Conservation (phyloP, 176 grass and related monocot genomes). For the Paspalum vaginatum region DNA sequence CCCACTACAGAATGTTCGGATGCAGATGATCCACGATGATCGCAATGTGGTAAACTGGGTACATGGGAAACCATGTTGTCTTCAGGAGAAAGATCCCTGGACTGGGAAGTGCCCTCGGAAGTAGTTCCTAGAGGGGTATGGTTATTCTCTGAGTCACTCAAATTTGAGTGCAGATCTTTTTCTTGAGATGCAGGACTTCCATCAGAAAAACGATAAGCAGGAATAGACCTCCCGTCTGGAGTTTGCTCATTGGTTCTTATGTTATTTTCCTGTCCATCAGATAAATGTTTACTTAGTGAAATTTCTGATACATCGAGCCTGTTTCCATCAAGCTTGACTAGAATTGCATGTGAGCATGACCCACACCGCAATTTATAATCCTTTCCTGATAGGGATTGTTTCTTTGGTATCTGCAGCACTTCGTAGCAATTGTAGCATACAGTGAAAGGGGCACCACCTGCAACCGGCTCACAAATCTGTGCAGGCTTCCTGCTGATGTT, state of each 20-base stretch:
- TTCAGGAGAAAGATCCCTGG: constrained; percentile 49
- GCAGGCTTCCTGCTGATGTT: constrained; percentile 57
- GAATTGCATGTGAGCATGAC: constrained; percentile 76
- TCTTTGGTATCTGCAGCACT: constrained; percentile 76
- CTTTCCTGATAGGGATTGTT: constrained; percentile 47
- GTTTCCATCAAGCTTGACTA: constrained; percentile 68
- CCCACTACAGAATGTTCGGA: constrained; percentile 66
- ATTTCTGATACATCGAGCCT: constrained; percentile 55
- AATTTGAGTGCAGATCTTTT: constrained; percentile 56
- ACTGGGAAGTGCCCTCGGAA: constrained; percentile 46
- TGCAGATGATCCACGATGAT: constrained; percentile 52
- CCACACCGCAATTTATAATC: constrained; percentile 79
- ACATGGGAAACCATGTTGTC: constrained; percentile 49
- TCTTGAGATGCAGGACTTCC: constrained; percentile 57
- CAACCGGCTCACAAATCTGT: constrained; percentile 60
- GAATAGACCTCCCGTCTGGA: constrained; percentile 57
- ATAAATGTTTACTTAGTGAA: constrained; percentile 34
- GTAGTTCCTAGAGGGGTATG: constrained; percentile 41
- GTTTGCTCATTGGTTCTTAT: constrained; percentile 18
- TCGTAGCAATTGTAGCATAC: constrained; percentile 91
- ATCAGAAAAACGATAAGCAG: constrained; percentile 71
- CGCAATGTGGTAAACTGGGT: constrained; percentile 60
- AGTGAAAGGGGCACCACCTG: constrained; percentile 81
- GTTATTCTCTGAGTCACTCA: constrained; percentile 47
- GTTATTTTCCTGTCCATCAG: constrained; percentile 46